Evolutionary conservation across 2,329 filamentous ascomycete genomes (phyloP).

Genomic region (Pseudogymnoascus sp.): DNA sequence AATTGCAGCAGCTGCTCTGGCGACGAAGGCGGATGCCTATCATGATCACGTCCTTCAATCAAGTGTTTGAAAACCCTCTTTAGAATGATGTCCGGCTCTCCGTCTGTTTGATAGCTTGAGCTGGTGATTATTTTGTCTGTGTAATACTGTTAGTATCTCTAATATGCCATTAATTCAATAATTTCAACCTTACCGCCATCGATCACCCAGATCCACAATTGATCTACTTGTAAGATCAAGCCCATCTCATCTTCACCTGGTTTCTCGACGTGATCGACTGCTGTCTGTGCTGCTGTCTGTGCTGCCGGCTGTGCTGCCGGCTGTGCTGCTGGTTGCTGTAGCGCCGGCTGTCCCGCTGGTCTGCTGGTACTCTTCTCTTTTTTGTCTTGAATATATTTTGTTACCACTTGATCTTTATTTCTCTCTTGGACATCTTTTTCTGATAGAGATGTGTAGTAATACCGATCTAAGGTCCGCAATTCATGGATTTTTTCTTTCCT

Average conservation of each 20-base stretch:
- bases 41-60: not conserved
- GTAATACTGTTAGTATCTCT: not conserved
- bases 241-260: not conserved
- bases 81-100: not conserved
- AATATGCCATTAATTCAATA: not conserved
- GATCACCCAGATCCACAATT: slow-evolving; percentile 1
- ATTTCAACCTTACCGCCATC: too few species aligned
- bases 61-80: not conserved
- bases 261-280: too few species aligned
- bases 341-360: too few species aligned
- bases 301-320: too few species aligned
- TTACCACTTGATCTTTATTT: not conserved
- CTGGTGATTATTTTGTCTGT: slow-evolving; percentile 7
- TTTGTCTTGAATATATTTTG: too few species aligned
- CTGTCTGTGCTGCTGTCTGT: not conserved
- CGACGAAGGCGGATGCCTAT: not conserved
- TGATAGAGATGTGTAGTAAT: not conserved
- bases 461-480: not conserved
- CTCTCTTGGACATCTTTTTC: not conserved
- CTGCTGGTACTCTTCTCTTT: too few species aligned
- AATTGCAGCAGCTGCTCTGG: not conserved
- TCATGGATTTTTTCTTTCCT: not conserved
- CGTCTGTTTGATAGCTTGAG: not conserved
- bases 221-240: not conserved
- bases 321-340: too few species aligned